Base-by-base conservation (phyloP, 495 filamentous ascomycete genomes). In the Lophiostoma macrostomum region DNA sequence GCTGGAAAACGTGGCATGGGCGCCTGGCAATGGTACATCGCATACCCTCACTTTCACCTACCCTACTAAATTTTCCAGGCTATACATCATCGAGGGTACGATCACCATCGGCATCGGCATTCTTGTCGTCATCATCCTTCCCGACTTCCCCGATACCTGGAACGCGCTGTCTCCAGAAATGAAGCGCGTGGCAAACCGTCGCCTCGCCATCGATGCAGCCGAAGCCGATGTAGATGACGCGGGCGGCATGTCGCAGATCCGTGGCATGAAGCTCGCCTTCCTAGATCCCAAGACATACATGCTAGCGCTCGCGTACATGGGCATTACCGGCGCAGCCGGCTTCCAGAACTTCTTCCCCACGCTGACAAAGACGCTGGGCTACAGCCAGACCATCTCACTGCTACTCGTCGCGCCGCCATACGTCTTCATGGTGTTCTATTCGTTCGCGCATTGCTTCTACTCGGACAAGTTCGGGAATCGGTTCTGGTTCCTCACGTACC, bases 321-420 rank as follows among this genome's bases (percentile, higher is more conserved):
- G 67, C 56, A 74, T 77, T 45, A 74, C 72, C 4, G 77, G 74
- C 13, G 71, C 76, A 1, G 67, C 70, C 11, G 76, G 76, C 0
- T 80, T 80, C 70, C 74, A 80, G 49, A 78, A 79, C 64, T 79
- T 75, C 66, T 79, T 79, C 70, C 76, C 76, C 0, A 75, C 76
- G 0, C 60, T 80, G 42, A 74, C 73, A 0, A 45, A 57, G 27
- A 76, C 74, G 0, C 68, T 80, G 12, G 64, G 66, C 14, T 75
- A 70, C 60, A 60, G 41, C 49, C 13, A 69, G 10, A 74, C 60
- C 31, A 69, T 74, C 47, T 74, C 74, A 0, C 65, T 79, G 13
- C 63, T 80, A 11, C 70, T 80, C 1, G 74, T 77, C 12, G 76
- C 76, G 5, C 77, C 77, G 2, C 77, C 77, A 0, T 80, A 80